A percentile compares a stretch with the other conserved stretches of the same genome.
Conservation (phyloP, 1,284 basidiomycete species). For the Trichosporon sp. region DNA sequence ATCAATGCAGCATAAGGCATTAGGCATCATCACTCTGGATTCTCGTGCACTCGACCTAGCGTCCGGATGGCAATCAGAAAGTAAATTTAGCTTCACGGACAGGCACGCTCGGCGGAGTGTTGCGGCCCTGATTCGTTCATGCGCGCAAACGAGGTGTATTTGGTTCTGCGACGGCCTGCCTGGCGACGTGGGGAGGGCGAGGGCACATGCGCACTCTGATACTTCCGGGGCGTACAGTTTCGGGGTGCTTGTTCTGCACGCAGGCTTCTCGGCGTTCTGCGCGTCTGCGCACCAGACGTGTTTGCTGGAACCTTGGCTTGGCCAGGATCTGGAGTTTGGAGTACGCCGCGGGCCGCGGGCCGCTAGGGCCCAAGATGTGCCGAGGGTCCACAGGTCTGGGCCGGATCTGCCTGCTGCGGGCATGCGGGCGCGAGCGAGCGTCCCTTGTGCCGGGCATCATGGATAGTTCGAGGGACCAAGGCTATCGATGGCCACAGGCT, state of each 20-base stretch:
- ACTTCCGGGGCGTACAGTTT: background rate
- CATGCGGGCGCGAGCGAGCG: too few relatives aligned
- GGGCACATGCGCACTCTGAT: too few relatives aligned
- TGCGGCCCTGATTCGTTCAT: background rate
- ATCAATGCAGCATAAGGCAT: slow-evolving; percentile 10
- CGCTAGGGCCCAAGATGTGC: background rate
- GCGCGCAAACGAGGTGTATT: background rate
- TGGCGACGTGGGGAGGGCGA: background rate
- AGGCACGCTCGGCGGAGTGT: background rate
- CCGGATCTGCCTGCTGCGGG: background rate
- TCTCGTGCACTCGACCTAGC: background rate
- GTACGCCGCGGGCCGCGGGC: too few relatives aligned
- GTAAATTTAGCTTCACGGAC: background rate
- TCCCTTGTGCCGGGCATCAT: too few relatives aligned
- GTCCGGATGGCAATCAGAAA: background rate
- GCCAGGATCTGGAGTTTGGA: too few relatives aligned
- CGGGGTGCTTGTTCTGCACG: background rate
- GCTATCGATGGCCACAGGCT: too few relatives aligned
- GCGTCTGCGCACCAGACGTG: background rate
- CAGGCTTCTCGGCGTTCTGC: background rate
- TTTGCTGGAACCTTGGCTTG: background rate
- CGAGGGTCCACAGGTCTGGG: background rate
- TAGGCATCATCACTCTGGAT: background rate
- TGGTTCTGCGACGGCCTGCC: background rate
- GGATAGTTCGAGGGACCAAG: too few relatives aligned